Conservation (phyloP, 176 grass and related monocot species). For the Rhynchospora tenuis region DNA sequence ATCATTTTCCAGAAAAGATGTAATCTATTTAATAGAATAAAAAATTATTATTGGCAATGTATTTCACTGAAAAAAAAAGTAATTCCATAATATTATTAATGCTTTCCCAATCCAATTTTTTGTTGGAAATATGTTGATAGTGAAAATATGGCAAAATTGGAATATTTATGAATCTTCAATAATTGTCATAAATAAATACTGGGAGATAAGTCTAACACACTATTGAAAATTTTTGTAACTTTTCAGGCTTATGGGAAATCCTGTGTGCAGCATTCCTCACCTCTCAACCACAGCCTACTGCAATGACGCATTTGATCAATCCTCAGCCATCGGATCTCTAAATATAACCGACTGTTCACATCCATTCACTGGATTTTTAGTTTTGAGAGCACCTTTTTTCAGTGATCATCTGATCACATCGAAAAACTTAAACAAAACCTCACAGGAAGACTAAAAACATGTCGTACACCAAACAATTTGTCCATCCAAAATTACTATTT, state of each 20-base stretch:
- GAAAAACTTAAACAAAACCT: neutral
- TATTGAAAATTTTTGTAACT: neutral
- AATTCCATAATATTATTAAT: neutral
- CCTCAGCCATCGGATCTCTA: neutral
- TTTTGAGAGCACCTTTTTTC: conserved; percentile 65
- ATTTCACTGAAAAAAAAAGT: neutral
- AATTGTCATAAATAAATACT: neutral
- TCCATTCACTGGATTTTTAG: conserved; percentile 43
- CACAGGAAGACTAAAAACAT: neutral
- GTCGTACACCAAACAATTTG: conserved; percentile 7
- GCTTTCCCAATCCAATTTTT: neutral
- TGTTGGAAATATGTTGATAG: neutral
- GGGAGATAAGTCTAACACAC: neutral
- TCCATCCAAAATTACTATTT: neutral
- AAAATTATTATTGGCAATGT: neutral
- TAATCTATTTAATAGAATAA: neutral
- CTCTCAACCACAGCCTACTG: conserved; percentile 34
- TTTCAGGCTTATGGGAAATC: conserved; percentile 52
- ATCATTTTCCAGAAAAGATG: neutral
- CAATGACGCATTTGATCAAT: neutral
- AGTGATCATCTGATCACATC: neutral
- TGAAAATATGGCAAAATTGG: neutral
- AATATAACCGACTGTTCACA: conserved; percentile 22
- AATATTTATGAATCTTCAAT: neutral
- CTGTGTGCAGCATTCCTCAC: conserved; percentile 34